A percentile compares a stretch with the other conserved stretches of the same genome.
Evolutionary conservation across 768 basidiomycete genomes (phyloP).

Genomic region (Xerocomus potaroensis): DNA sequence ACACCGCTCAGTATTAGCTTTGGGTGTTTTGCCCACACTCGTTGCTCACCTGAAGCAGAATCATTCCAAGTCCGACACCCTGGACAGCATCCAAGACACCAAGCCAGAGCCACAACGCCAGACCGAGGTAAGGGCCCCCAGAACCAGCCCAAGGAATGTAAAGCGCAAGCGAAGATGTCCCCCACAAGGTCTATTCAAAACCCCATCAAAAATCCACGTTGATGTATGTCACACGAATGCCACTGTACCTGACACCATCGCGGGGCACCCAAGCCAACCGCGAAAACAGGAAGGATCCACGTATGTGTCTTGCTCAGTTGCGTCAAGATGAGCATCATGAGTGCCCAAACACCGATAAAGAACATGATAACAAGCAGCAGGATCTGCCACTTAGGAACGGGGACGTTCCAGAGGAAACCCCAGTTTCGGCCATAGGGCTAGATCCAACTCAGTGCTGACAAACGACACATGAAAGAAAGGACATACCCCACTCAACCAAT

Average conservation of each 20-base stretch:
- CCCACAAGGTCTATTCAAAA: constrained; percentile 75
- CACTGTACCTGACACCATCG: constrained; percentile 84
- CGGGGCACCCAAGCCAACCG: constrained; percentile 90
- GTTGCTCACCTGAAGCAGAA: constrained; percentile 58
- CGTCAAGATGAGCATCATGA: constrained; percentile 69
- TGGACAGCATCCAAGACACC: constrained; percentile 93
- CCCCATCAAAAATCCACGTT: not conserved
- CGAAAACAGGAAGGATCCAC: constrained; percentile 92
- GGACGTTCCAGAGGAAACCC: constrained; percentile 87
- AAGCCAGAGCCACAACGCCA: constrained; percentile 92
- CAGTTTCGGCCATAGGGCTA: constrained; percentile 93
- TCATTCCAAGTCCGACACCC: constrained; percentile 92
- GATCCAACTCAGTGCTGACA: constrained; percentile 9
- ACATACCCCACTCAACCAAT: constrained; percentile 84
- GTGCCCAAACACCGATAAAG: constrained; percentile 85
- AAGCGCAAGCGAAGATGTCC: constrained; percentile 86
- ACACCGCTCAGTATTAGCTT: not conserved
- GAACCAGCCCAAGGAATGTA: constrained; percentile 92
- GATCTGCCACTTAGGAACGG: constrained; percentile 80
- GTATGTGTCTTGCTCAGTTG: constrained; percentile 92
- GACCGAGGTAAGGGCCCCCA: constrained; percentile 83
- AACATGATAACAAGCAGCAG: constrained; percentile 74
- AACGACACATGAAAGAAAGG: not conserved
- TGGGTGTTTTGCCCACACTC: not conserved
- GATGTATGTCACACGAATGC: not conserved